A percentile compares a stretch with the other conserved stretches of the same genome.
Conservation (phyloP, 164 flowering plant genomes). For the Stephania cephalantha region DNA sequence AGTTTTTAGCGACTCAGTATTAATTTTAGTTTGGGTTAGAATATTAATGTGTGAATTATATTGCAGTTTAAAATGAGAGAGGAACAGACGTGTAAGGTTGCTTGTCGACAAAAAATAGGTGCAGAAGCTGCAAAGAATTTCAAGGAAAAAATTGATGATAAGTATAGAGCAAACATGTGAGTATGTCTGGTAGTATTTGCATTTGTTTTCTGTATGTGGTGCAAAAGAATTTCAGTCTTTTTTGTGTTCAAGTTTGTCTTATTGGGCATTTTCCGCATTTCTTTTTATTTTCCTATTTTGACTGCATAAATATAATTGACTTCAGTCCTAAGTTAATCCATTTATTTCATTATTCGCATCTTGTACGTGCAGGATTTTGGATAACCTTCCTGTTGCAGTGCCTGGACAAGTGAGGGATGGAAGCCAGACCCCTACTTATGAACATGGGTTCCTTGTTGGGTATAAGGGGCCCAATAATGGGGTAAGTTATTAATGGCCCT, state of each 20-base stretch:
- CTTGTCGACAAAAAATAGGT: constrained; percentile 37
- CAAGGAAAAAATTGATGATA: constrained; percentile 59
- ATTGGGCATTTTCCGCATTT: background rate
- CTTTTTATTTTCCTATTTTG: background rate
- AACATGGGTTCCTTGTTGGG: constrained; percentile 91
- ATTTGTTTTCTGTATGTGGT: background rate
- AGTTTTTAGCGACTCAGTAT: background rate
- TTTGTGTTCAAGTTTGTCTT: background rate
- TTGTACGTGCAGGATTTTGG: constrained; percentile 42
- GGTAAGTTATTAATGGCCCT: constrained; percentile 23
- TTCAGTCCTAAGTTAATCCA: background rate
- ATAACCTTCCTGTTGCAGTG: constrained; percentile 95
- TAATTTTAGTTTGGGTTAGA: background rate
- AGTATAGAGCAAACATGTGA: constrained; percentile 59
- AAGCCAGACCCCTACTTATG: constrained; percentile 46
- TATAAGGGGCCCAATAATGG: constrained; percentile 49
- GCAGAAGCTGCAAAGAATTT: constrained; percentile 49
- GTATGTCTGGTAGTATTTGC: background rate
- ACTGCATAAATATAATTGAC: background rate
- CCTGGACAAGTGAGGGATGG: constrained; percentile 75
- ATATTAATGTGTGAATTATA: constrained; percentile 1
- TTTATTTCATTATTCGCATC: background rate
- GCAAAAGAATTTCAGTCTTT: background rate
- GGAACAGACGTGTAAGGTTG: constrained; percentile 45
- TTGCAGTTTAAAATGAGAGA: constrained; percentile 53